A percentile compares a stretch with the other conserved stretches of the same genome.
These are phyloP conservation scores for Rhizopogon hawkerae DNA, from an alignment of 1,284 basidiomycete genomes.

Conservation along the genomic window DNA sequence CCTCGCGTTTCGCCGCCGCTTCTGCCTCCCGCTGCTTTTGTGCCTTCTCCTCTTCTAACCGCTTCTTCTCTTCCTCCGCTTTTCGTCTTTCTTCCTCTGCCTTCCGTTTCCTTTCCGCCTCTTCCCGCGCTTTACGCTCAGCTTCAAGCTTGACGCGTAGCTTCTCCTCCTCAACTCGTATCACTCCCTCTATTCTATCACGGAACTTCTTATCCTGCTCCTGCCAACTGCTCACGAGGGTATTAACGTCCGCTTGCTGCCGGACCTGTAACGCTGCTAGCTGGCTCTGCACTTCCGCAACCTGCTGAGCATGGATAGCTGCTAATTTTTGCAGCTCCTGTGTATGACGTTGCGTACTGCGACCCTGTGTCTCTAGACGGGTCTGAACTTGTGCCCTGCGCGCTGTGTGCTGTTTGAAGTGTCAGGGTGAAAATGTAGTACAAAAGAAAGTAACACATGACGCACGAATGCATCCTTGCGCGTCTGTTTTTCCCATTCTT, in stretches of 20 bases:
- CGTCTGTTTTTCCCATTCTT: slow-evolving; percentile 67
- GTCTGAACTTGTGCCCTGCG: slow-evolving; percentile 42
- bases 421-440: neutral
- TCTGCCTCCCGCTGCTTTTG: slow-evolving; percentile 31
- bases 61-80: slow-evolving; percentile 21
- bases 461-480: slow-evolving; percentile 64
- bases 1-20: slow-evolving; percentile 30
- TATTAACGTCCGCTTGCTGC: slow-evolving; percentile 40
- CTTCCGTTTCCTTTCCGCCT: slow-evolving; percentile 32
- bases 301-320: slow-evolving; percentile 37
- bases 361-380: slow-evolving; percentile 32
- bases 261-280: slow-evolving; percentile 37
- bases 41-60: slow-evolving; percentile 30
- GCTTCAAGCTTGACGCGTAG: slow-evolving; percentile 41
- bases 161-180: slow-evolving; percentile 60
- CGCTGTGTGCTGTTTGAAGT: slow-evolving; percentile 43
- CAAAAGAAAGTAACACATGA: slow-evolving; percentile 10
- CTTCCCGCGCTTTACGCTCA: slow-evolving; percentile 40
- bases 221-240: slow-evolving; percentile 40
- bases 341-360: slow-evolving; percentile 30
- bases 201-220: slow-evolving; percentile 45
- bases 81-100: slow-evolving; percentile 26
- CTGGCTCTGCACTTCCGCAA: slow-evolving; percentile 38
- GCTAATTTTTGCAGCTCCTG: slow-evolving; percentile 33
- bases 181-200: slow-evolving; percentile 54